Evolutionary conservation across 1,284 basidiomycete species (phyloP), one percentile per base, ranked within the genome.

Genomic region (Ustilago bromivora): DNA sequence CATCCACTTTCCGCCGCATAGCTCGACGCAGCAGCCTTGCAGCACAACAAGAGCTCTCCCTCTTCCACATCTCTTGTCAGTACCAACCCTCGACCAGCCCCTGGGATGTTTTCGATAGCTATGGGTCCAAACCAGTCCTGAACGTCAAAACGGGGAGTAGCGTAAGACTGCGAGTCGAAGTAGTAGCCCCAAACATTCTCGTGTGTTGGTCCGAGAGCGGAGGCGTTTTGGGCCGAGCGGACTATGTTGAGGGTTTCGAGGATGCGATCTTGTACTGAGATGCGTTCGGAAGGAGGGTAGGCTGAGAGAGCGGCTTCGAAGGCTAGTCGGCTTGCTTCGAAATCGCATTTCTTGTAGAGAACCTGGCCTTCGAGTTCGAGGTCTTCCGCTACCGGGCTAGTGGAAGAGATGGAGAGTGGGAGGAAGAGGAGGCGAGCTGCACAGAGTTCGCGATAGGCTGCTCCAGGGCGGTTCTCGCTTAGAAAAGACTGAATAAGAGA

Each of bases 51-150:
- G 17, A 84, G 58, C 68, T 83, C 80, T 62, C 80, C 83, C 47
- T 79, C 77, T 9, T 69, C 61, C 13, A 82, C 80, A 57, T 84
- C 83, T 1, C 78, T 64, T 4, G 78, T 81, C 8, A 81, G 66
- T 41, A 85, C 79, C 52, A 85, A 67, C 12, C 84, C 84, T 13
- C 84, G 71, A 0, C 84, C 84, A 0, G 84, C 84, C 8, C 71
- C 69, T 0, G 82, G 82, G n/a, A 84, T 84, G 49, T 81, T 66
- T 6, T 62, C 46, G 36, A 85, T 79, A 17, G 54, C 60, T 2
- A 84, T 68, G 2, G 84, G 81, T 2, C 82, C 83, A 52, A 82
- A 60, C 64, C 71, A 84, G 52, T 82, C 80, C 35, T 71, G 71
- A 9, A 75, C 57, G 49, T 75, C 70, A 31, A 84, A 81, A 7